Evolutionary conservation across 192 early-diverging fungal species (phyloP).

Genomic region (Chytriomyces sp.): DNA sequence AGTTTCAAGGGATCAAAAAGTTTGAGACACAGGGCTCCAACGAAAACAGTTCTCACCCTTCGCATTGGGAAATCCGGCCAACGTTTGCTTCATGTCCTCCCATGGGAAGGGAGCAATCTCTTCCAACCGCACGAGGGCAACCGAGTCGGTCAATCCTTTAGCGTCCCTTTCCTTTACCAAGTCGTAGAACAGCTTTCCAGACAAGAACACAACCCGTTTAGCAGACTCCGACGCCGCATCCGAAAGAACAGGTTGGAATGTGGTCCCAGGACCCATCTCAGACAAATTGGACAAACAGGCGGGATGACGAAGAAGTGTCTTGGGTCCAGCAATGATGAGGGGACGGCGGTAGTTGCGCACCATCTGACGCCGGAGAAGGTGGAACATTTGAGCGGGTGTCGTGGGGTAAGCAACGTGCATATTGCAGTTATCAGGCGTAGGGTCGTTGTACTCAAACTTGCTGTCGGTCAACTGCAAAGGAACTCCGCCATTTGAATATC

Average conservation of each 20-base stretch:
- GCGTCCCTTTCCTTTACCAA: constrained; percentile 75
- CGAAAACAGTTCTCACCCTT: constrained; percentile 40
- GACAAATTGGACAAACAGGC: constrained; percentile 67
- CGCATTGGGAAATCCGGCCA: constrained; percentile 66
- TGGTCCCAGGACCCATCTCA: constrained; percentile 85
- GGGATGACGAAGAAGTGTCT: constrained; percentile 55
- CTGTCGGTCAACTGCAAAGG: constrained; percentile 72
- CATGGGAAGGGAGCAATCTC: constrained; percentile 92
- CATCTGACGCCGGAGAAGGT: constrained; percentile 92
- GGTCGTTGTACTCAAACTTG: constrained; percentile 61
- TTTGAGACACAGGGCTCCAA: too few relatives aligned
- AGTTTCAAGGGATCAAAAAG: too few relatives aligned
- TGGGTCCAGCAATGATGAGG: constrained; percentile 75
- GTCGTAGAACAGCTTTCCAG: constrained; percentile 94
- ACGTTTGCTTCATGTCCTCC: constrained; percentile 61
- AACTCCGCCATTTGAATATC: not conserved
- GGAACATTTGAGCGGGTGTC: constrained; percentile 92
- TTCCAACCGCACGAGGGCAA: constrained; percentile 88
- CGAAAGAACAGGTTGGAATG: constrained; percentile 77
- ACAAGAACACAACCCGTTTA: constrained; percentile 80
- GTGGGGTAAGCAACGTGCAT: constrained; percentile 94
- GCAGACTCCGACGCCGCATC: constrained; percentile 36
- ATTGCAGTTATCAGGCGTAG: constrained; percentile 74
- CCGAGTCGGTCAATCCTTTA: constrained; percentile 54
- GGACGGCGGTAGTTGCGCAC: constrained; percentile 88